A percentile compares a stretch with the other conserved stretches of the same genome.
Evolutionary conservation across 2,329 filamentous ascomycete genomes (phyloP).

Genomic region (Aspergillus jensenii): DNA sequence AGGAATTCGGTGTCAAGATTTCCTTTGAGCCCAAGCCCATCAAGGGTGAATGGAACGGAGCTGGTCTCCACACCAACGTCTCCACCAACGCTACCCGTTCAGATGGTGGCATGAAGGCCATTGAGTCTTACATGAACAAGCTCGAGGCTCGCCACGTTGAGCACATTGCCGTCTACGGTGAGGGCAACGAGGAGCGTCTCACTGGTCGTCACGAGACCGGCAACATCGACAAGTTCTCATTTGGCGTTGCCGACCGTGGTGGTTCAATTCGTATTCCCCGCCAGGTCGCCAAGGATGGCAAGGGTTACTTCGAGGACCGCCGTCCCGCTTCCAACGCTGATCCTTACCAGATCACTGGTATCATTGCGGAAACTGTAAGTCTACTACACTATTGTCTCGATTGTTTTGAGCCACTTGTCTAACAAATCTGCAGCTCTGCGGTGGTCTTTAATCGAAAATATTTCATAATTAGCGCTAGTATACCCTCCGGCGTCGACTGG

Average conservation of each 20-base stretch:
- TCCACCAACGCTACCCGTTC: constrained; percentile 84
- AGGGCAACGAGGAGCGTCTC: constrained; percentile 92
- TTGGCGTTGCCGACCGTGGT: constrained; percentile 93
- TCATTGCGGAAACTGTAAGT: constrained; percentile 70
- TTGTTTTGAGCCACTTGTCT: not conserved
- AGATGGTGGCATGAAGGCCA: constrained; percentile 93
- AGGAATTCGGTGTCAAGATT: constrained; percentile 95
- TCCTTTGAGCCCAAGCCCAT: constrained; percentile 96
- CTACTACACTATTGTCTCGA: not conserved
- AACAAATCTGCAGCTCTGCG: constrained; percentile 34
- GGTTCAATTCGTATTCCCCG: constrained; percentile 90
- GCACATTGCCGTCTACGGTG: constrained; percentile 91
- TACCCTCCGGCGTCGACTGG: constrained; percentile 42
- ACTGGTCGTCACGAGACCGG: constrained; percentile 95
- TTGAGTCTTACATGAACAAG: constrained; percentile 83
- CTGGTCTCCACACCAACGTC: constrained; percentile 91
- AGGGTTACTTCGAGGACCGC: constrained; percentile 90
- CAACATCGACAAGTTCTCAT: constrained; percentile 88
- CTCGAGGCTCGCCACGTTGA: constrained; percentile 73
- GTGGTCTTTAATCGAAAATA: constrained; percentile 37
- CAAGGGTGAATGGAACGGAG: constrained; percentile 94
- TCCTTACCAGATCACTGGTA: constrained; percentile 80
- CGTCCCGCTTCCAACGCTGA: constrained; percentile 82
- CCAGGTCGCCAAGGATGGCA: constrained; percentile 79
- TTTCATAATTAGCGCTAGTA: constrained; percentile 39